Evolutionary conservation across 75 land plant genomes (phyloP).

Genomic region (Selaginella moellendorffii): DNA sequence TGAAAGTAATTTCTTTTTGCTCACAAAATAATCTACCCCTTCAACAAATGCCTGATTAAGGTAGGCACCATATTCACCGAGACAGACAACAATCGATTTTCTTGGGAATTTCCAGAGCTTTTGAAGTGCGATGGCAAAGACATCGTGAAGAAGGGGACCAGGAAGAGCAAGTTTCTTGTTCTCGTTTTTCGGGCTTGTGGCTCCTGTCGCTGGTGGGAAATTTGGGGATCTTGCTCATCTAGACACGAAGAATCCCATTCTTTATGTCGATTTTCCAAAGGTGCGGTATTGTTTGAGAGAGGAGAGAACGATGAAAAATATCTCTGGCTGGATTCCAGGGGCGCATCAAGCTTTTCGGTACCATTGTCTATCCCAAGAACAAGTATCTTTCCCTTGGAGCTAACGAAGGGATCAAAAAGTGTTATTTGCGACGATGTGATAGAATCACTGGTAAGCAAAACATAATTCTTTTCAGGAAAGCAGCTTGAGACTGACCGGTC

Average conservation of each 20-base stretch:
- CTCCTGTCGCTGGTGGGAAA: conserved; percentile 69
- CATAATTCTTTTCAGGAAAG: background rate
- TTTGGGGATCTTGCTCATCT: conserved; percentile 73
- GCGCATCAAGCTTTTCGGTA: conserved; percentile 80
- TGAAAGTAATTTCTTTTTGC: no score
- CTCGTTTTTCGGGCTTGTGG: conserved; percentile 77
- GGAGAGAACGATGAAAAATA: background rate
- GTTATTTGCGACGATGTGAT: conserved; percentile 79
- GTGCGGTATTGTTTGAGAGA: conserved; percentile 16
- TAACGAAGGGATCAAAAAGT: conserved; percentile 47
- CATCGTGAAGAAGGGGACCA: no score
- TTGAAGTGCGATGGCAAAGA: no score
- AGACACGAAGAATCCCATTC: conserved; percentile 60
- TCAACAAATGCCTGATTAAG: no score
- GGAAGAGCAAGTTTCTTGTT: conserved; percentile 72
- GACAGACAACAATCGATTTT: background rate
- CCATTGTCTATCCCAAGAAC: conserved; percentile 83
- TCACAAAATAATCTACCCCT: no score
- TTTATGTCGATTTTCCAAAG: conserved; percentile 87
- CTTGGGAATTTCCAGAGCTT: conserved; percentile 22
- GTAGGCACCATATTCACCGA: background rate
- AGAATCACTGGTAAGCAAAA: conserved; percentile 61
- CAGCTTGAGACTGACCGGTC: background rate
- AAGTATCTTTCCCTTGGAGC: conserved; percentile 68
- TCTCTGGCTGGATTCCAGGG: conserved; percentile 57